Conservation (phyloP, 192 early-diverging fungal species). For the Funneliformis mosseae region DNA sequence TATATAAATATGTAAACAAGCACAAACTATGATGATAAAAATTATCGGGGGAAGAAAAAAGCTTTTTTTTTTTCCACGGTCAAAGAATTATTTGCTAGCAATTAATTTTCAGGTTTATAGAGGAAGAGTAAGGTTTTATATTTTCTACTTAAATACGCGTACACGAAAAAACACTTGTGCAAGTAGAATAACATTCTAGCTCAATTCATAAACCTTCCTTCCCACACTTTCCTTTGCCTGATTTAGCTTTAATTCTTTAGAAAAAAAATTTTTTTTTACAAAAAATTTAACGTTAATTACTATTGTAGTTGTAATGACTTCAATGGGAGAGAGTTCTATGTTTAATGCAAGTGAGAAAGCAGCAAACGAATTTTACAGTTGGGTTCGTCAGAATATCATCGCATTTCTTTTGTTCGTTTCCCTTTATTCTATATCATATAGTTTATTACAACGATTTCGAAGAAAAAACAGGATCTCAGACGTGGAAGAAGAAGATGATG, state of each 20-base stretch:
- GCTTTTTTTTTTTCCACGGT: not conserved
- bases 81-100: not conserved
- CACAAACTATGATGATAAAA: not conserved
- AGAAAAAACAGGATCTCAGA: not conserved
- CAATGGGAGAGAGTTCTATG: not conserved
- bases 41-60: not conserved
- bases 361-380: slow-evolving; percentile 13
- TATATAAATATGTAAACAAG: not conserved
- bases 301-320: not conserved
- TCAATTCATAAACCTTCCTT: not conserved
- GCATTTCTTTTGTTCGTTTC: slow-evolving; percentile 28
- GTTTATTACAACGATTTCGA: slow-evolving; percentile 20
- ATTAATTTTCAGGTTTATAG: not conserved
- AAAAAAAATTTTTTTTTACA: not conserved
- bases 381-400: slow-evolving; percentile 30
- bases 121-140: not conserved
- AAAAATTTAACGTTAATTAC: not conserved
- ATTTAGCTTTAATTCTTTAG: not conserved
- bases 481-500: slow-evolving; percentile 25
- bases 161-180: not conserved
- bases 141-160: not conserved
- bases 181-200: not conserved
- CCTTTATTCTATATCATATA: slow-evolving; percentile 24
- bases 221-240: not conserved
- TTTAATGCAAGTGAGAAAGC: not conserved